Conservation (phyloP, 1,284 basidiomycete genomes). For the Cystobasidium slooffiae region DNA sequence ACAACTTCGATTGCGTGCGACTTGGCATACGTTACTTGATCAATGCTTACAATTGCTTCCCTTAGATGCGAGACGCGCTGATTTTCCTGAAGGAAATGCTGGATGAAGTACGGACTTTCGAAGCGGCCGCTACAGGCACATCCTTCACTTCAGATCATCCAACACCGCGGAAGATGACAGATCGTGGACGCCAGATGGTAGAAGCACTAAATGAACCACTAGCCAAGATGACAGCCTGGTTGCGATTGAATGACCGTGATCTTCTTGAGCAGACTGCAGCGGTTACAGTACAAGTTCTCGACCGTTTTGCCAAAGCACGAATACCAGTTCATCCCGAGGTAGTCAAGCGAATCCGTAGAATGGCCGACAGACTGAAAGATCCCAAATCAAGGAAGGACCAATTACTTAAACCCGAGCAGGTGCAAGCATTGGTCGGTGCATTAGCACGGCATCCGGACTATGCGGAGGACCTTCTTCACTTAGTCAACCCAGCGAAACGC, state of each 20-base stretch:
- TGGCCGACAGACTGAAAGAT: slow-evolving; percentile 31
- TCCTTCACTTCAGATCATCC: slow-evolving; percentile 54
- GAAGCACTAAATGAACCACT: slow-evolving; percentile 76
- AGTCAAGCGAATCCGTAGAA: slow-evolving; percentile 30
- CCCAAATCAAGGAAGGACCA: slow-evolving; percentile 45
- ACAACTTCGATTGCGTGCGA: not conserved
- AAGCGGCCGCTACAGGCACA: slow-evolving; percentile 65
- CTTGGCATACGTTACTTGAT: not conserved
- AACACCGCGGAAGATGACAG: slow-evolving; percentile 55
- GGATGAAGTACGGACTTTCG: slow-evolving; percentile 76
- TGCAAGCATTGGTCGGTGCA: slow-evolving; percentile 76
- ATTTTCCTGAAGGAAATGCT: slow-evolving; percentile 86
- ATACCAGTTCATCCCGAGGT: slow-evolving; percentile 20
- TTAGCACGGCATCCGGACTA: slow-evolving; percentile 56
- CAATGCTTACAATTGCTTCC: not conserved
- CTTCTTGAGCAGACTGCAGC: slow-evolving; percentile 49
- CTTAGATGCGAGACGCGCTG: slow-evolving; percentile 83
- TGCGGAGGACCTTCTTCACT: slow-evolving; percentile 19
- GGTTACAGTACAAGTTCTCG: slow-evolving; percentile 50
- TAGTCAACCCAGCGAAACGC: not conserved
- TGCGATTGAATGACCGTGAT: slow-evolving; percentile 75
- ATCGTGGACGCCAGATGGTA: slow-evolving; percentile 72
- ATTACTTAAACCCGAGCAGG: slow-evolving; percentile 64
- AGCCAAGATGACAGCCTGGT: slow-evolving; percentile 75
- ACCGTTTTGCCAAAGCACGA: slow-evolving; percentile 46